Evolutionary conservation across 352 stramenopile genomes (phyloP).

Genomic region (Phytophthora uliginosa): DNA sequence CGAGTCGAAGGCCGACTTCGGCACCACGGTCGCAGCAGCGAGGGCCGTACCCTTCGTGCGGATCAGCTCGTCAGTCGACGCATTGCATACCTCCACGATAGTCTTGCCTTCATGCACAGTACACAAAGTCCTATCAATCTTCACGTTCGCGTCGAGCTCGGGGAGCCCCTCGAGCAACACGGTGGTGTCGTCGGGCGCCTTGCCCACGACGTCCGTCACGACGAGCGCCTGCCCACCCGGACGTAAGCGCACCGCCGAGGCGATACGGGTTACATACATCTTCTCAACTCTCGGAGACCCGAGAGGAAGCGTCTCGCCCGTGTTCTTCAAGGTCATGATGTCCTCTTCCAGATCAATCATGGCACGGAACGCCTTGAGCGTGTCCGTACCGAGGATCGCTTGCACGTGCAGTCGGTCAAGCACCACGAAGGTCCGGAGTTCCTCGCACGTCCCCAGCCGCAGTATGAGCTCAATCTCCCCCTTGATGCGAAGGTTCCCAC

Average conservation of each 20-base stretch:
- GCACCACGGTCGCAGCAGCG: neutral
- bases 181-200: neutral
- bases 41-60: neutral
- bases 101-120: neutral
- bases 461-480: neutral
- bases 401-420: neutral
- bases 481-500: neutral
- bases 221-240: neutral
- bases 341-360: conserved; percentile 3
- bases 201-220: neutral
- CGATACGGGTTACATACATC: neutral
- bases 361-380: neutral
- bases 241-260: neutral
- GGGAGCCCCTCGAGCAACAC: neutral
- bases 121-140: neutral
- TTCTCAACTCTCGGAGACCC: neutral
- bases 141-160: neutral
- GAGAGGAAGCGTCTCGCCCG: neutral
- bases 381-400: neutral
- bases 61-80: neutral
- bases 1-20: neutral
- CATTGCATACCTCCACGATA: conserved; percentile 1
- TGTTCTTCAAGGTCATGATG: neutral
- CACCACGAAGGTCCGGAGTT: neutral
- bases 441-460: neutral